A percentile compares a stretch with the other conserved stretches of the same genome.
phyloP scores from a whole-genome alignment of 1,139 yeast genomes.

The Hemisphaericaspora xylanilytica region DNA sequence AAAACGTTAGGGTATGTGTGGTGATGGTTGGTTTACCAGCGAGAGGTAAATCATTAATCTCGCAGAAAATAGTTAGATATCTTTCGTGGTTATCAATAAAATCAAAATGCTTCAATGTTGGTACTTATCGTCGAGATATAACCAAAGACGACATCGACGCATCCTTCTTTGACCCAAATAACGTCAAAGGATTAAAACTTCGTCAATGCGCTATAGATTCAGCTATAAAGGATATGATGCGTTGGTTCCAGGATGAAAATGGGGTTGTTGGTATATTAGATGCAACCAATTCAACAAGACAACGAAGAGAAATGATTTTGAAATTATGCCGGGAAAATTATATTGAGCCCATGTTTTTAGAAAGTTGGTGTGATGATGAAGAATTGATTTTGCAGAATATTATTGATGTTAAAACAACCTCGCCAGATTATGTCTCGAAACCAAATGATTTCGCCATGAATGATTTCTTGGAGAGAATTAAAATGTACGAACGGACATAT shows the following conservation, averaged over 20 bases:
- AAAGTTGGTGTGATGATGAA: slow-evolving; percentile 85
- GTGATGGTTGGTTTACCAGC: slow-evolving; percentile 70
- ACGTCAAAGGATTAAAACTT: slow-evolving; percentile 58
- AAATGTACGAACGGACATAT: slow-evolving; percentile 68
- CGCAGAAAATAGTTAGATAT: slow-evolving; percentile 82
- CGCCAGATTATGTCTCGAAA: slow-evolving; percentile 79
- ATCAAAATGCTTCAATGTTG: slow-evolving; percentile 88
- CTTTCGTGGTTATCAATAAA: slow-evolving; percentile 87
- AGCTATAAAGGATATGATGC: slow-evolving; percentile 82
- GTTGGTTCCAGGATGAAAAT: slow-evolving; percentile 77
- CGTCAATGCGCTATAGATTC: slow-evolving; percentile 67
- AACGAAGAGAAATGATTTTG: slow-evolving; percentile 65
- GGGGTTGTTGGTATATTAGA: slow-evolving; percentile 93
- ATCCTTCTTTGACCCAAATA: slow-evolving; percentile 71
- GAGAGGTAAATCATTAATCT: slow-evolving; percentile 73
- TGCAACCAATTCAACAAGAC: slow-evolving; percentile 73
- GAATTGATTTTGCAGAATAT: slow-evolving; percentile 77
- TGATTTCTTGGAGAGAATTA: slow-evolving; percentile 74
- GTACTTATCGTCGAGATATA: slow-evolving; percentile 68
- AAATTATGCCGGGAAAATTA: slow-evolving; percentile 61
- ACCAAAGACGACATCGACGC: slow-evolving; percentile 50
- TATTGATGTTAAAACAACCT: slow-evolving; percentile 78
- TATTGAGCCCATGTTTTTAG: slow-evolving; percentile 88
- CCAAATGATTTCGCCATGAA: slow-evolving; percentile 70
- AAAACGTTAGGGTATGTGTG: slow-evolving; percentile 69